Evolutionary conservation across 2,329 filamentous ascomycete species (phyloP).

Genomic region (Sarocladium kiliense): DNA sequence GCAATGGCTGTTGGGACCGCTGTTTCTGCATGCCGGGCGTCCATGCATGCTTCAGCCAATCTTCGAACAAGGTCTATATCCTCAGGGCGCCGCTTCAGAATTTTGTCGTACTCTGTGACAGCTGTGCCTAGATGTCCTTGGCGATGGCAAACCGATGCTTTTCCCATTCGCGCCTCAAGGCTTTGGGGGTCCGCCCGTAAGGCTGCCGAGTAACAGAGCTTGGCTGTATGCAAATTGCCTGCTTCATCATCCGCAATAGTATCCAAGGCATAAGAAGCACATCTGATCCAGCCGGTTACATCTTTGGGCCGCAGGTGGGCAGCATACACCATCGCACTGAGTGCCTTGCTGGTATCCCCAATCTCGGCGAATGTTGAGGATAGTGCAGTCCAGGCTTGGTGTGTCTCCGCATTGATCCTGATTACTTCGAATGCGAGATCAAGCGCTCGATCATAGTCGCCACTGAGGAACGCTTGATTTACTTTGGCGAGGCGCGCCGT

Average conservation of each 20-base stretch:
- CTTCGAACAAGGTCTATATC: constrained; percentile 52
- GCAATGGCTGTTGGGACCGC: constrained; percentile 34
- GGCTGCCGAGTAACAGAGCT: constrained; percentile 55
- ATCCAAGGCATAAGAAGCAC: constrained; percentile 52
- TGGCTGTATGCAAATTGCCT: constrained; percentile 46
- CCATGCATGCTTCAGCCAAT: constrained; percentile 51
- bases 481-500: constrained; percentile 62
- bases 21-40: constrained; percentile 40
- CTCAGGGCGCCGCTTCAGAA: constrained; percentile 45
- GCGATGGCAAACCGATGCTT: constrained; percentile 53
- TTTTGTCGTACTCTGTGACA: constrained; percentile 50
- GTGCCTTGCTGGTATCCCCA: constrained; percentile 49
- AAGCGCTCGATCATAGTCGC: constrained; percentile 55
- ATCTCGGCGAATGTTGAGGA: constrained; percentile 57
- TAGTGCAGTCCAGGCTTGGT: constrained; percentile 59
- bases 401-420: constrained; percentile 62
- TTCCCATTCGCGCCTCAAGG: constrained; percentile 52
- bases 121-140: constrained; percentile 49
- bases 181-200: constrained; percentile 53
- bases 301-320: constrained; percentile 59
- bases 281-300: constrained; percentile 52
- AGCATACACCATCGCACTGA: constrained; percentile 56
- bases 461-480: constrained; percentile 60
- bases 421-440: constrained; percentile 58
- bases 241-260: constrained; percentile 41